phyloP scores from a whole-genome alignment of 1,284 basidiomycete species.

The Ustilago esculenta region DNA sequence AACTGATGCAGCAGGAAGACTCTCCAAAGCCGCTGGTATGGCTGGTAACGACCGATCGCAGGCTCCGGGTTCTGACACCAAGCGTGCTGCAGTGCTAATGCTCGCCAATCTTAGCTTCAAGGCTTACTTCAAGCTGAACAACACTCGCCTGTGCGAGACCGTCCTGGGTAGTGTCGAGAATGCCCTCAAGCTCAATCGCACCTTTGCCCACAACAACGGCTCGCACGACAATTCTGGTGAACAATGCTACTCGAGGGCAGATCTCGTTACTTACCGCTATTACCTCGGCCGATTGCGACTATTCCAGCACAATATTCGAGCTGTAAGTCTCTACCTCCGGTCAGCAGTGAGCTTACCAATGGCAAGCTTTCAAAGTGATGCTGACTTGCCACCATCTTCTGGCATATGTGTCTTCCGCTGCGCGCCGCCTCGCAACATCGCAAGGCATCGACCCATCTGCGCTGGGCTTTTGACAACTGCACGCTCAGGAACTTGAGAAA shows the following conservation, averaged over 20 bases:
- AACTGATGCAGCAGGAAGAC: conserved; percentile 62
- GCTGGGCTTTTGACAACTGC: conserved; percentile 67
- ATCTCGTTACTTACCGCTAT: conserved; percentile 68
- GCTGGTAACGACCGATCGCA: conserved; percentile 64
- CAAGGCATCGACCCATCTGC: conserved; percentile 65
- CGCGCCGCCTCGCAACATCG: background rate
- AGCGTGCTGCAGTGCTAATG: conserved; percentile 60
- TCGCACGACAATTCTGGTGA: conserved; percentile 51
- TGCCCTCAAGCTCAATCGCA: conserved; percentile 62
- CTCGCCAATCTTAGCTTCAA: conserved; percentile 65
- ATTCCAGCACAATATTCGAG: conserved; percentile 67
- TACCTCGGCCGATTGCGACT: conserved; percentile 68
- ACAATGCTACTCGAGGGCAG: conserved; percentile 65
- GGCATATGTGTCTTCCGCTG: background rate
- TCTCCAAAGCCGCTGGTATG: conserved; percentile 62
- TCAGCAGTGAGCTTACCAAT: no score
- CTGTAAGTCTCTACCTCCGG: no score
- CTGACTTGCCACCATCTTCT: no score
- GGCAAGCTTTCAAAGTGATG: no score
- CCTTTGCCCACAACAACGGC: conserved; percentile 19
- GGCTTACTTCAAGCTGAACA: conserved; percentile 67
- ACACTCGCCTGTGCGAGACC: conserved; percentile 69
- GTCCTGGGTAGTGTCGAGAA: conserved; percentile 68
- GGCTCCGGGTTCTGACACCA: conserved; percentile 51
- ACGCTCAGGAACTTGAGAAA: conserved; percentile 50